Evolutionary conservation across 805 yeast species (phyloP), one percentile per base, ranked within the genome.

Genomic region (Teunomyces stri): DNA sequence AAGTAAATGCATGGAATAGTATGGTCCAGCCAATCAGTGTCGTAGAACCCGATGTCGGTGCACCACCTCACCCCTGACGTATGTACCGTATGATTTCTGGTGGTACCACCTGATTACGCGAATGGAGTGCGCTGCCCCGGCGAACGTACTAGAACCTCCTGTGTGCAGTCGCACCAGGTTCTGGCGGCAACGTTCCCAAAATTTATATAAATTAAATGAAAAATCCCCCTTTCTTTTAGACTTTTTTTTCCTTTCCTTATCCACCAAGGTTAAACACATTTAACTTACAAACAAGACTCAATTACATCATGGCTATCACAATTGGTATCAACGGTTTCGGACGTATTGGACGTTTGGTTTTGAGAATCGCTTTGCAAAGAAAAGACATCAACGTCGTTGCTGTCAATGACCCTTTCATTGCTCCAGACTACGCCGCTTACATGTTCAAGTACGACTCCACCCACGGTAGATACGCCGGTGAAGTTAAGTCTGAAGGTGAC

Each of bases 381-480:
- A 53, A 56, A 31, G 68, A 64, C 60, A 62, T 65, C 53, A 56
- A 57, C 44, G 65, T 65, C 35, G 69, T 64, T 43, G 66, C 68
- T 35, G 50, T 65, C 56, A 65, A 65, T 51, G 69, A 65, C 51
- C 69, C 69, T 34, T 65, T 65, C 55, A 58, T 65, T 54, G 62
- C 67, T 42, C 55, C 69, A 33, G 69, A 65, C 54, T 65, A 65
- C 54, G 69, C 69, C 43, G 55, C 69, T 31, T 65, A 65, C 61
- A 65, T 65, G 69, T 65, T 65, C 60, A 63, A 65, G 56, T 65
- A 65, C 56, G 69, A 65, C 57, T 65, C 69, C 49, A 65, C 69
- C 54, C 69, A 65, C 59, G 68, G 69, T 49, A 52, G 55, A 50
- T 65, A 54, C 60, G 46, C 51, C 33, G 68, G 67, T 47, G 66